phyloP scores from a whole-genome alignment of 257 asterid species.

The Capsicum pubescens region DNA sequence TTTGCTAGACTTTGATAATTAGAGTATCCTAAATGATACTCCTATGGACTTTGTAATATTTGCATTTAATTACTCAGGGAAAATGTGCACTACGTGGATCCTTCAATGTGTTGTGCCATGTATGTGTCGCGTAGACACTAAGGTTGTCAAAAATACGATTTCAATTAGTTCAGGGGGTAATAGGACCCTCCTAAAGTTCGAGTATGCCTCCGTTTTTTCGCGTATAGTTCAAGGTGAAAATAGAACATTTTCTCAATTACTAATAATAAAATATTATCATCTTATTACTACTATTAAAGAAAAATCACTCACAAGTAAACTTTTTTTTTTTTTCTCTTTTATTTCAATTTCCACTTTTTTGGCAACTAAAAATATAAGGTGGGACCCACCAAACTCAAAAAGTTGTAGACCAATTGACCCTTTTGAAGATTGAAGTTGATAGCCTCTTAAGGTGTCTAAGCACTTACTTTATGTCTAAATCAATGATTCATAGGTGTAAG shows the following conservation, averaged over 20 bases:
- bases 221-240: too few relatives aligned
- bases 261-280: background rate
- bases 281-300: too few relatives aligned
- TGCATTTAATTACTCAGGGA: too few relatives aligned
- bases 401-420: slow-evolving; percentile 16
- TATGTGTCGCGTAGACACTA: too few relatives aligned
- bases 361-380: background rate
- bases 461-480: slow-evolving; percentile 36
- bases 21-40: background rate
- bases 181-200: too few relatives aligned
- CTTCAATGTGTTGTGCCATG: too few relatives aligned
- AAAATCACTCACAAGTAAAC: too few relatives aligned
- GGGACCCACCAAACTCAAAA: slow-evolving; percentile 30
- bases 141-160: too few relatives aligned
- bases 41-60: background rate
- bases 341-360: background rate
- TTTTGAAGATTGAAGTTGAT: slow-evolving; percentile 27
- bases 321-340: background rate
- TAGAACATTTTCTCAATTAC: too few relatives aligned
- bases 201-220: too few relatives aligned
- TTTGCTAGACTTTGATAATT: background rate
- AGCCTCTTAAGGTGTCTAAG: slow-evolving; percentile 23
- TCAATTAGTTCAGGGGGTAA: too few relatives aligned
- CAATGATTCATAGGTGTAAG: slow-evolving; percentile 33
- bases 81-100: too few relatives aligned